phyloP scores from a whole-genome alignment of 305 asterid species.

The Plantago coronopus region DNA sequence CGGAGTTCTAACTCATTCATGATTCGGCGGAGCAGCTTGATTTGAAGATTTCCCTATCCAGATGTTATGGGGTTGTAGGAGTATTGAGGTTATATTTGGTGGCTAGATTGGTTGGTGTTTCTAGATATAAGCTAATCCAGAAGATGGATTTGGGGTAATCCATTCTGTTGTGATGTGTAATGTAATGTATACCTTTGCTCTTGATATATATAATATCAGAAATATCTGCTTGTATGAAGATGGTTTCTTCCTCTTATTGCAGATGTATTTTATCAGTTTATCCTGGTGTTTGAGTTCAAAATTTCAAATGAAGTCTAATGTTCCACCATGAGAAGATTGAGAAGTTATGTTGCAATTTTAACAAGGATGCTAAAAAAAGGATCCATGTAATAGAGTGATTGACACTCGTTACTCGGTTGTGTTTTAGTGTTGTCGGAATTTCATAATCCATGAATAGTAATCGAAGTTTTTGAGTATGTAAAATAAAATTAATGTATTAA shows the following conservation, averaged over 20 bases:
- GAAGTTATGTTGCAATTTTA: too few relatives aligned
- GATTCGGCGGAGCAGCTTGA: slow-evolving; percentile 19
- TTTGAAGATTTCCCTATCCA: slow-evolving; percentile 19
- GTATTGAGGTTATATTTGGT: slow-evolving; percentile 8
- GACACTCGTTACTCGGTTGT: too few relatives aligned
- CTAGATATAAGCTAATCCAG: slow-evolving; percentile 27
- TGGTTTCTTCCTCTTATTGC: neutral
- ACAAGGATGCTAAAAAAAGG: too few relatives aligned
- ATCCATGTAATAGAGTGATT: too few relatives aligned
- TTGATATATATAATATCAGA: slow-evolving; percentile 26
- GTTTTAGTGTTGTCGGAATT: too few relatives aligned
- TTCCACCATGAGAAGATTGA: too few relatives aligned
- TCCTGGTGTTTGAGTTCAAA: too few relatives aligned
- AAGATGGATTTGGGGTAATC: slow-evolving; percentile 32
- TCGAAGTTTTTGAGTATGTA: too few relatives aligned
- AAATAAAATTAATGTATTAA: too few relatives aligned
- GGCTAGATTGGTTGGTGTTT: slow-evolving; percentile 11
- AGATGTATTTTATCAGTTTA: too few relatives aligned
- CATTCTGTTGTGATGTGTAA: slow-evolving; percentile 23
- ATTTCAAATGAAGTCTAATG: too few relatives aligned
- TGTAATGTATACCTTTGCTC: slow-evolving; percentile 26
- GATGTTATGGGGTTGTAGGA: slow-evolving; percentile 9
- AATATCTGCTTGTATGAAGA: slow-evolving; percentile 10
- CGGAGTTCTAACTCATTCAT: slow-evolving; percentile 22
- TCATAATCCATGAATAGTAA: too few relatives aligned